These are phyloP conservation scores for Psilocybe cubensis DNA, from an alignment of 768 basidiomycete species.

Conservation along the genomic window DNA sequence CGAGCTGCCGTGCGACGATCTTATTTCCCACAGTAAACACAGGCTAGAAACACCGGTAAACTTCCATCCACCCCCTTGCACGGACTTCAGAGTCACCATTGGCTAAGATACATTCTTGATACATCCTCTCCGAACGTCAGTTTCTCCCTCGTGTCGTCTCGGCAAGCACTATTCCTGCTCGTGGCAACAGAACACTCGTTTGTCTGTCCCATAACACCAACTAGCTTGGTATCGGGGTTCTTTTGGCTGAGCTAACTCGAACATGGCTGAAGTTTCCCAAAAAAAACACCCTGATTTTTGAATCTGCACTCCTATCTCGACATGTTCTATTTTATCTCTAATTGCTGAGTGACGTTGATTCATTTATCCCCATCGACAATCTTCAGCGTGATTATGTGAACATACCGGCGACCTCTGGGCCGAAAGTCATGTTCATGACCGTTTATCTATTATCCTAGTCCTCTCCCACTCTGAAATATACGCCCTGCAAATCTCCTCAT, in stretches of 20 bases:
- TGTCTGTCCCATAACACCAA: too few species aligned
- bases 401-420: constrained; percentile 4
- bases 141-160: not conserved
- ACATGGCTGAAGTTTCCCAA: too few species aligned
- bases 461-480: not conserved
- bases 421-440: not conserved
- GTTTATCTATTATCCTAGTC: not conserved
- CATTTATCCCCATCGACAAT: constrained; percentile 4
- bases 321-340: not conserved
- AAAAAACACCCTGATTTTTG: too few species aligned
- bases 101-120: too few species aligned
- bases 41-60: not conserved
- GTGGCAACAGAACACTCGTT: too few species aligned
- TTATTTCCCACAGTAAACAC: not conserved
- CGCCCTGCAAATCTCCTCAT: not conserved
- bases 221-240: too few species aligned
- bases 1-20: constrained; percentile 1
- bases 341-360: not conserved
- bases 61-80: not conserved
- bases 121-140: not conserved
- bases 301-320: too few species aligned
- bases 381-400: constrained; percentile 17
- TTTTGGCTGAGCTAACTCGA: too few species aligned
- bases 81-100: not conserved
- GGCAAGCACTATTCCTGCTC: not conserved